Percentiles rank a stretch among this genome's conserved stretches.
Evolutionary conservation across 2,329 filamentous ascomycete species (phyloP).

Genomic region (Neobulgaria alba): DNA sequence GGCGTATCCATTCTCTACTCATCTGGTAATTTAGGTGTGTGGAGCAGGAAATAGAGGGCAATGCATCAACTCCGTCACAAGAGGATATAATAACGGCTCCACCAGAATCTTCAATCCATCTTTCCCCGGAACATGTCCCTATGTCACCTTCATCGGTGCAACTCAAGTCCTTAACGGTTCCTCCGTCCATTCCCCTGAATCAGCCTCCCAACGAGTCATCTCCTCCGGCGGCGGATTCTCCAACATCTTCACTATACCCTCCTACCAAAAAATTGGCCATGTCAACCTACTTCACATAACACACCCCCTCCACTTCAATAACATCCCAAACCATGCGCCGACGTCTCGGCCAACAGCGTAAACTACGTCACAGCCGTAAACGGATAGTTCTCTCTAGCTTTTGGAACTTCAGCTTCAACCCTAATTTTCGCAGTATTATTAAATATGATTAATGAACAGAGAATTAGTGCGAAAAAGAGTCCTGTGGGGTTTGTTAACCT

Average conservation of each 20-base stretch:
- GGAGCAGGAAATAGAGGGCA: conserved; percentile 31
- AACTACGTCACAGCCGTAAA: conserved; percentile 37
- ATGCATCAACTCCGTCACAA: conserved; percentile 31
- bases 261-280: conserved; percentile 35
- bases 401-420: conserved; percentile 40
- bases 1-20: conserved; percentile 43
- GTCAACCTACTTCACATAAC: conserved; percentile 20
- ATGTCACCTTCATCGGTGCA: conserved; percentile 43
- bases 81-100: conserved; percentile 25
- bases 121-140: conserved; percentile 40
- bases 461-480: conserved; percentile 28
- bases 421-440: conserved; percentile 35
- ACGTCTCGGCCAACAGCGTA: conserved; percentile 38
- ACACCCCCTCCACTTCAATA: conserved; percentile 35
- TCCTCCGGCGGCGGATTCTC: conserved; percentile 70
- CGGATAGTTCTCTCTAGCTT: conserved; percentile 36
- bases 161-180: conserved; percentile 36
- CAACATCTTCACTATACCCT: conserved; percentile 37
- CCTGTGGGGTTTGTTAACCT: conserved; percentile 34
- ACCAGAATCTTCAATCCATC: conserved; percentile 38
- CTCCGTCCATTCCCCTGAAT: conserved; percentile 30
- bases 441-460: conserved; percentile 35
- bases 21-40: conserved; percentile 43
- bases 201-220: conserved; percentile 48
- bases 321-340: conserved; percentile 34